These are phyloP conservation scores for Naumovozyma castellii DNA, from an alignment of 805 yeast species.

Conservation along the genomic window DNA sequence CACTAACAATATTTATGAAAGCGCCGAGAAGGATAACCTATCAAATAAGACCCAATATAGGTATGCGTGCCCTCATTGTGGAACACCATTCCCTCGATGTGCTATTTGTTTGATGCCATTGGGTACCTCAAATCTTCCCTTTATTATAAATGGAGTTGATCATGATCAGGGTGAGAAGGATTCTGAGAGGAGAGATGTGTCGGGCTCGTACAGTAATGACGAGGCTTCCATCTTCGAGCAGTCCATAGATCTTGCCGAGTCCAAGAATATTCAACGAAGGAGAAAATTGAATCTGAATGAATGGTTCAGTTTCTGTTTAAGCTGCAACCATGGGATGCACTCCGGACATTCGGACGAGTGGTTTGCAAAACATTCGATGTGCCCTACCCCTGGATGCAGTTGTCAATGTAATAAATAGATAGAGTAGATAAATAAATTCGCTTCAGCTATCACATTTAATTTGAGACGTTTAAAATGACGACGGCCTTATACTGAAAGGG, in stretches of 20 bases:
- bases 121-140: slow-evolving; percentile 41
- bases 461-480: no score
- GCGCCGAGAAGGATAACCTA: slow-evolving; percentile 8
- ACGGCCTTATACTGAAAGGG: no score
- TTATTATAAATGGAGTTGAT: slow-evolving; percentile 23
- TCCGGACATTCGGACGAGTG: slow-evolving; percentile 94
- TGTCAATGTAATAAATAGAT: slow-evolving; percentile 69
- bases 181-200: not conserved
- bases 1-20: not conserved
- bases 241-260: not conserved
- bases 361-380: slow-evolving; percentile 77
- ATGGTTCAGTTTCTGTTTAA: slow-evolving; percentile 87
- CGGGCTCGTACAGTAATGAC: slow-evolving; percentile 6
- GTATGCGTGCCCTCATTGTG: slow-evolving; percentile 70
- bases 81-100: slow-evolving; percentile 79
- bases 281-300: slow-evolving; percentile 40
- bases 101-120: slow-evolving; percentile 76
- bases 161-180: not conserved
- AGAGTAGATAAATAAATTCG: no score
- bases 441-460: no score
- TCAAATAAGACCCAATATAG: slow-evolving; percentile 12
- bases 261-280: slow-evolving; percentile 4
- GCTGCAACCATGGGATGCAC: slow-evolving; percentile 90
- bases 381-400: slow-evolving; percentile 90
- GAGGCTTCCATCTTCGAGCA: slow-evolving; percentile 1